Base-by-base conservation (phyloP, 163 green algal species). In the Volvox carteri region DNA sequence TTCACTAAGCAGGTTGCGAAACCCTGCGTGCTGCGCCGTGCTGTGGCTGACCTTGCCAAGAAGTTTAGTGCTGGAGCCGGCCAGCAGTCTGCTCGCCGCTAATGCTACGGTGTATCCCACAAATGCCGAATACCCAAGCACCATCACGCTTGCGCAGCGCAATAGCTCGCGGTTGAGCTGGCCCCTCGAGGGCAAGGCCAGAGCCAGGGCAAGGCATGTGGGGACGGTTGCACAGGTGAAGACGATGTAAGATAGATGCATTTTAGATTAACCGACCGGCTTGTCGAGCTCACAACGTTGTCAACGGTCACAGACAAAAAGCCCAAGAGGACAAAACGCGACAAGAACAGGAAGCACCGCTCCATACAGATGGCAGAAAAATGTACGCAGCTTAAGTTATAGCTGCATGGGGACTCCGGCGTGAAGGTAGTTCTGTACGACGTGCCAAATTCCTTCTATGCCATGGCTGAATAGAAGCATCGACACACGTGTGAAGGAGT, bases 181-280 rank as follows among this genome's bases (percentile, higher is more conserved):
- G 48, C 39, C 30, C 18, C 70, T 16, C 14, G 30, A 70, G 30
- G 46, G 77, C 37, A n/a, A 48, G 35, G 35, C 52, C 52, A 85
- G 54, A 6, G 52, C 52, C 4, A 85, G 18, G 35, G 77, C 50
- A 4, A 86, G 25, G 25, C 78, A 86, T 35, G 81, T 52, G 30
- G 67, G 65, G 4, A 88, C 81, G 25, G 67, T 80, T 4, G 81
- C 81, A 56, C 81, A 88, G 12, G 46, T 37, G 25, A 80, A 72
- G 1, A 88, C 81, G 7, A 88, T 88, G 19, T 73, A 52, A n/a
- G 65, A 80, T 7, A 88, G 54, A 56, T 88, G 46, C 81, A 77
- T 37, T 65, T 65, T 19, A 12, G n/a, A n/a, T n/a, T n/a, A n/a
- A n/a, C n/a, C n/a, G n/a, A n/a, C n/a, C n/a, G n/a, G n/a, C n/a